Evolutionary conservation across 2,329 filamentous ascomycete genomes (phyloP).

Genomic region (Pseudogymnoascus sp.): DNA sequence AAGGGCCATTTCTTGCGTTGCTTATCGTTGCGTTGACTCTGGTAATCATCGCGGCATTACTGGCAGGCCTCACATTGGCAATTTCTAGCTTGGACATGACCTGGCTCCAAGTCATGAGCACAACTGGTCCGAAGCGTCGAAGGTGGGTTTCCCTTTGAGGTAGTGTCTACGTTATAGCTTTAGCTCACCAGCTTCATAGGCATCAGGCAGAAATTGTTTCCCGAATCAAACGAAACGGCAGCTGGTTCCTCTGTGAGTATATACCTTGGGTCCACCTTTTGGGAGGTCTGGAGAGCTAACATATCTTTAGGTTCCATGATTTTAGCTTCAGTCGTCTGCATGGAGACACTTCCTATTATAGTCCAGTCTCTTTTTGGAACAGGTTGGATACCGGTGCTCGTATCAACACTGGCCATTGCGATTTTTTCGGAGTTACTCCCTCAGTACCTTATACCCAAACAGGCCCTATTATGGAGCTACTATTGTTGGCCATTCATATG

Average conservation of each 20-base stretch:
- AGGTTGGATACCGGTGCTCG: conserved; percentile 20
- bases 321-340: conserved; percentile 21
- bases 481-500: conserved; percentile 24
- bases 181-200: conserved; percentile 16
- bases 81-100: conserved; percentile 23
- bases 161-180: not conserved
- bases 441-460: conserved; percentile 22
- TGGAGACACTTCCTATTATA: conserved; percentile 23
- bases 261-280: not conserved
- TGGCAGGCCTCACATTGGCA: conserved; percentile 23
- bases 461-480: conserved; percentile 22
- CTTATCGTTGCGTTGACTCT: conserved; percentile 15
- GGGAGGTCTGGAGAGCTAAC: not conserved
- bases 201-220: conserved; percentile 18
- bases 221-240: conserved; percentile 19
- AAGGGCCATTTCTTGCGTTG: not conserved
- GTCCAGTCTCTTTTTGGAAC: conserved; percentile 18
- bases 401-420: conserved; percentile 22
- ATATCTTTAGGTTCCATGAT: conserved; percentile 22
- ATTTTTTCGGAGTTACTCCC: conserved; percentile 25
- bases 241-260: conserved; percentile 25
- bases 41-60: conserved; percentile 18
- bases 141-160: conserved; percentile 14
- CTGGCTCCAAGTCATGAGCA: conserved; percentile 20
- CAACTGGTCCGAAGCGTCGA: conserved; percentile 18